Evolutionary conservation across 2,329 filamentous ascomycete genomes (phyloP).

Genomic region (Trichoderma sp.): DNA sequence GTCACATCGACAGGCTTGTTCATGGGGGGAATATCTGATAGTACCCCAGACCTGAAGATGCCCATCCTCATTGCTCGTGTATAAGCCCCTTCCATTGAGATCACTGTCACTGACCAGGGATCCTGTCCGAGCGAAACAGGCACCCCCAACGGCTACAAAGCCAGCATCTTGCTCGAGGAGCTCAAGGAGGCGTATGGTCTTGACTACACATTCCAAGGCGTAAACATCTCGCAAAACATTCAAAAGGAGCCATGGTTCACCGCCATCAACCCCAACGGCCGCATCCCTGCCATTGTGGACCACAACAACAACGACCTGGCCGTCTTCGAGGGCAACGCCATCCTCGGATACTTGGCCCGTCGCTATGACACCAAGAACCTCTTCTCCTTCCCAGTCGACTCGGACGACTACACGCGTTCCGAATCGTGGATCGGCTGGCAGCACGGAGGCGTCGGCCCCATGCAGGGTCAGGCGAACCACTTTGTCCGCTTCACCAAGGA

Average conservation of each 20-base stretch:
- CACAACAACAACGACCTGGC: conserved; percentile 62
- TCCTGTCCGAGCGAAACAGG: conserved; percentile 33
- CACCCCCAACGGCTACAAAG: conserved; percentile 60
- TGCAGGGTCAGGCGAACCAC: conserved; percentile 76
- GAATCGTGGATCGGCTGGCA: conserved; percentile 66
- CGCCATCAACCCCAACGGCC: conserved; percentile 63
- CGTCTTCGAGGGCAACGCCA: conserved; percentile 75
- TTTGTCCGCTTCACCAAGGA: conserved; percentile 70
- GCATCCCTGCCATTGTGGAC: conserved; percentile 67
- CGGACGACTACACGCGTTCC: conserved; percentile 42
- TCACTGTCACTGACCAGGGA: conserved; percentile 20
- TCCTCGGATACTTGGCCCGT: conserved; percentile 73
- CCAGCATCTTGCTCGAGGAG: conserved; percentile 65
- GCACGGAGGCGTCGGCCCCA: conserved; percentile 72
- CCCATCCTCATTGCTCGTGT: background rate
- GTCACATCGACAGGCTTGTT: background rate
- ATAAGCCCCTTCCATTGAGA: background rate
- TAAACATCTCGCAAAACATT: conserved; percentile 63
- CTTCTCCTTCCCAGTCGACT: conserved; percentile 45
- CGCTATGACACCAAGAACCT: conserved; percentile 65
- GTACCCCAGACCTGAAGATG: background rate
- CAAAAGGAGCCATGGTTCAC: conserved; percentile 71
- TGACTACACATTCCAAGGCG: conserved; percentile 59
- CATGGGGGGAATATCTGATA: background rate
- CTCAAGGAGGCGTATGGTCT: conserved; percentile 65